These are phyloP conservation scores for Populus hybrid DNA, from an alignment of 441 rosid species.

Conservation along the genomic window DNA sequence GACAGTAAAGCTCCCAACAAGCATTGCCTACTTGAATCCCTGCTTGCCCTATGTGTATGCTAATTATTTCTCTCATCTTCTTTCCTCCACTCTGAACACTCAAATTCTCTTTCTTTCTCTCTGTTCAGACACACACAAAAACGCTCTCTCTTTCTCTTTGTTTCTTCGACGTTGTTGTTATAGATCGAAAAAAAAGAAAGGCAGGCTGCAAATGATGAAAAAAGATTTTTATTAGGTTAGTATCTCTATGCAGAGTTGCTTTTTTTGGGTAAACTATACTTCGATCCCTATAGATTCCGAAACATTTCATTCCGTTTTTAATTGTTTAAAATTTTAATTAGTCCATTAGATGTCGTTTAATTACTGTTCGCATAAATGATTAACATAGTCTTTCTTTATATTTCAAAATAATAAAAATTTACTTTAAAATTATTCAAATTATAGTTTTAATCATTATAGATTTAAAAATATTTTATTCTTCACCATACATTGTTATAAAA, in stretches of 20 bases:
- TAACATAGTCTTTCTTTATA: too few species aligned
- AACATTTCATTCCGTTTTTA: background rate
- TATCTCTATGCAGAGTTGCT: background rate
- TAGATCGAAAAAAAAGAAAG: background rate
- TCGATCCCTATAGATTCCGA: background rate
- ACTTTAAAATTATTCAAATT: too few species aligned
- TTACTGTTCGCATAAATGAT: too few species aligned
- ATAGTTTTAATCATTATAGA: too few species aligned
- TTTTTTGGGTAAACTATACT: background rate
- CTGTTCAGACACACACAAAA: background rate
- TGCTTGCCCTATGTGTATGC: constrained; percentile 88
- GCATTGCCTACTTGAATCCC: constrained; percentile 88
- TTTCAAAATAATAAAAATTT: too few species aligned
- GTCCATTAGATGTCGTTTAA: too few species aligned
- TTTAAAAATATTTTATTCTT: too few species aligned
- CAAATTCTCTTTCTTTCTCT: background rate
- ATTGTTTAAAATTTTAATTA: too few species aligned
- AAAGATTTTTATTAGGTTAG: background rate
- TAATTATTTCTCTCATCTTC: constrained; percentile 73
- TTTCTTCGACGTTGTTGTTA: background rate
- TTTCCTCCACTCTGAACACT: background rate
- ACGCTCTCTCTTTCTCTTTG: background rate
- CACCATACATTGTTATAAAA: too few species aligned
- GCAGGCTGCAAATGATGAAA: background rate
- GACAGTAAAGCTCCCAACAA: too few species aligned